Percentiles rank a stretch among this genome's conserved stretches.
Evolutionary conservation across 345 rosid genomes (phyloP).

Genomic region (Capsella bursapastoris): DNA sequence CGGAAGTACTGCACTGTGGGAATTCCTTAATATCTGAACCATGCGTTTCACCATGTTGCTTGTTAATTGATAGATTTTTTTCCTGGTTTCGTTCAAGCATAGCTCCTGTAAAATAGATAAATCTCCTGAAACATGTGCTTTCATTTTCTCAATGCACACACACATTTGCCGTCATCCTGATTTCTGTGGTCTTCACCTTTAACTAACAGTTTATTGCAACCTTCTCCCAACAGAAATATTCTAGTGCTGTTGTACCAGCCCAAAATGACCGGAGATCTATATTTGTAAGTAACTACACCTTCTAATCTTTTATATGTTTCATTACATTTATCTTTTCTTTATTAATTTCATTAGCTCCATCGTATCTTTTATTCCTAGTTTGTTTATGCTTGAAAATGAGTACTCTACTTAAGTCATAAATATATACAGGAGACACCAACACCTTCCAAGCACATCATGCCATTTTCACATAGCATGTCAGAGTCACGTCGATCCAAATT

Average conservation of each 20-base stretch:
- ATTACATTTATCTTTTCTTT: constrained; percentile 14
- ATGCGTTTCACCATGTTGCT: constrained; percentile 13
- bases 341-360: constrained; percentile 19
- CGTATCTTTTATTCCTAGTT: constrained; percentile 6
- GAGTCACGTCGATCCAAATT: constrained; percentile 81
- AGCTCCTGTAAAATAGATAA: constrained; percentile 8
- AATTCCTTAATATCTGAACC: constrained; percentile 19
- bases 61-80: not conserved
- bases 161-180: not conserved
- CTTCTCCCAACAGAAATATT: constrained; percentile 58
- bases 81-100: constrained; percentile 7
- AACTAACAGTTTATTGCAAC: constrained; percentile 21
- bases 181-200: constrained; percentile 24
- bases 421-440: constrained; percentile 83
- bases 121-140: constrained; percentile 3
- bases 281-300: constrained; percentile 63
- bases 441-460: constrained; percentile 74
- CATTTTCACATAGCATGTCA: constrained; percentile 73
- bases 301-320: constrained; percentile 15
- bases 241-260: constrained; percentile 52
- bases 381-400: constrained; percentile 22
- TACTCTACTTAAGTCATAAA: constrained; percentile 12
- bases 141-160: not conserved
- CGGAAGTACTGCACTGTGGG: constrained; percentile 19
- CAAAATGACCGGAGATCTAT: constrained; percentile 58